phyloP scores from a whole-genome alignment of 495 filamentous ascomycete genomes.

The Oidiodendron maius region DNA sequence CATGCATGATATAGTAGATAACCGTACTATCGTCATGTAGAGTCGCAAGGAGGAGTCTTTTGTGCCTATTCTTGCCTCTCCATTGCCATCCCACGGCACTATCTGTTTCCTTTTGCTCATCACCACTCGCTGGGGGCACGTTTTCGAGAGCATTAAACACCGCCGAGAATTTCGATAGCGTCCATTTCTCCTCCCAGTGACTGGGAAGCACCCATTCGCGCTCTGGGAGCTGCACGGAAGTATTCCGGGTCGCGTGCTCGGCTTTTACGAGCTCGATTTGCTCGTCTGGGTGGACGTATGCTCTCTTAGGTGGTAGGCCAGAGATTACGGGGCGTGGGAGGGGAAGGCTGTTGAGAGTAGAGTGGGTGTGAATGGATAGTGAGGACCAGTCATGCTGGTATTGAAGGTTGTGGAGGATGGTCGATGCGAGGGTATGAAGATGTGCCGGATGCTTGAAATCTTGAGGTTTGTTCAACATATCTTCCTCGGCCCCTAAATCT shows the following conservation, averaged over 20 bases:
- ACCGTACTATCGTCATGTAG: slow-evolving; percentile 87
- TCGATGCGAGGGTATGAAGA: slow-evolving; percentile 47
- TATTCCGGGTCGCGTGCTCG: slow-evolving; percentile 29
- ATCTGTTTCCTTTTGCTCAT: slow-evolving; percentile 19
- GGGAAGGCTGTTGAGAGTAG: slow-evolving; percentile 23
- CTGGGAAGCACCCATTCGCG: slow-evolving; percentile 85
- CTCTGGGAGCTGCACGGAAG: slow-evolving; percentile 45
- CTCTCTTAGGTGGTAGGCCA: slow-evolving; percentile 76
- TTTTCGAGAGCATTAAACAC: slow-evolving; percentile 72
- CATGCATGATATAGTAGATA: slow-evolving; percentile 91
- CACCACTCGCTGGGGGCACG: slow-evolving; percentile 30
- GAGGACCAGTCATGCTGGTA: slow-evolving; percentile 84
- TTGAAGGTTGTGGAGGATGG: slow-evolving; percentile 74
- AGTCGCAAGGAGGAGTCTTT: slow-evolving; percentile 76
- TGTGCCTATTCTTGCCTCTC: slow-evolving; percentile 43
- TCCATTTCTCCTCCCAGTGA: slow-evolving; percentile 78
- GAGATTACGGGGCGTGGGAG: slow-evolving; percentile 66
- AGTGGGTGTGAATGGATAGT: slow-evolving; percentile 55
- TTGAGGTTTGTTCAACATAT: neutral
- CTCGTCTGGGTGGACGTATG: slow-evolving; percentile 92
- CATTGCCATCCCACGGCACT: slow-evolving; percentile 27
- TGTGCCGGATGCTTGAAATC: slow-evolving; percentile 12
- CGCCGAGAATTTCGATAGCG: slow-evolving; percentile 61
- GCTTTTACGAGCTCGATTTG: slow-evolving; percentile 71
- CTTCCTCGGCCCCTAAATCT: neutral